Conservation (phyloP, 2,329 filamentous ascomycete species). For the Pseudopithomyces maydicus region DNA sequence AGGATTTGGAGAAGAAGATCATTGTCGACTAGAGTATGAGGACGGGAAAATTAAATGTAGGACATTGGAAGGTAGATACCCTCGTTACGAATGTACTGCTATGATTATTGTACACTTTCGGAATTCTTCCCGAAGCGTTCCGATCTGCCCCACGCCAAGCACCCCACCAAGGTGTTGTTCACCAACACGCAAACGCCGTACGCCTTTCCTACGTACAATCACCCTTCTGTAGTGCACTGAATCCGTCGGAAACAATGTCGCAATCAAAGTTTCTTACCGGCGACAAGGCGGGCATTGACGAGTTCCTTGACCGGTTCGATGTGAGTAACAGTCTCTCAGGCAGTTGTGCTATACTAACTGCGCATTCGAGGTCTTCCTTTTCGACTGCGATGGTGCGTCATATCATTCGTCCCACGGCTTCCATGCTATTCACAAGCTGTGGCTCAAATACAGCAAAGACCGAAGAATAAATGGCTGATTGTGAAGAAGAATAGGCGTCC, state of each 20-base stretch:
- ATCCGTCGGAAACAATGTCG: conserved; percentile 24
- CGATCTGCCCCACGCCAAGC: conserved; percentile 26
- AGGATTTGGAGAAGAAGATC: conserved; percentile 80
- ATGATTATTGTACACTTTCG: not conserved
- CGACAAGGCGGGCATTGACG: conserved; percentile 74
- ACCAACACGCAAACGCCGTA: conserved; percentile 7
- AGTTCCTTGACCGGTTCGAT: conserved; percentile 90
- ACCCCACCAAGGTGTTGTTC: conserved; percentile 28
- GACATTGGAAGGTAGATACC: conserved; percentile 12
- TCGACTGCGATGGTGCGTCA: conserved; percentile 89
- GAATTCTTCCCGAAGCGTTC: conserved; percentile 10
- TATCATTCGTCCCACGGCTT: not conserved
- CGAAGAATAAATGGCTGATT: conserved; percentile 33
- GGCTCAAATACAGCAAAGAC: not conserved
- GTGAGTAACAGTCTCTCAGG: conserved; percentile 60
- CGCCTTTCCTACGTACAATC: not conserved
- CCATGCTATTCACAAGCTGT: not conserved
- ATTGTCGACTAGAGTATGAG: conserved; percentile 69
- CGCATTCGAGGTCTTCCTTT: conserved; percentile 76
- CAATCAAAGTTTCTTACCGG: conserved; percentile 72
- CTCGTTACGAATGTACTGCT: not conserved
- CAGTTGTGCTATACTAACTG: conserved; percentile 21
- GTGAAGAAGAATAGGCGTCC: conserved; percentile 71
- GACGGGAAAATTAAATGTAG: conserved; percentile 17
- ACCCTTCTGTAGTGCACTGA: not conserved